Evolutionary conservation across 345 rosid genomes (phyloP).

Genomic region (Odontarrhena argentea): DNA sequence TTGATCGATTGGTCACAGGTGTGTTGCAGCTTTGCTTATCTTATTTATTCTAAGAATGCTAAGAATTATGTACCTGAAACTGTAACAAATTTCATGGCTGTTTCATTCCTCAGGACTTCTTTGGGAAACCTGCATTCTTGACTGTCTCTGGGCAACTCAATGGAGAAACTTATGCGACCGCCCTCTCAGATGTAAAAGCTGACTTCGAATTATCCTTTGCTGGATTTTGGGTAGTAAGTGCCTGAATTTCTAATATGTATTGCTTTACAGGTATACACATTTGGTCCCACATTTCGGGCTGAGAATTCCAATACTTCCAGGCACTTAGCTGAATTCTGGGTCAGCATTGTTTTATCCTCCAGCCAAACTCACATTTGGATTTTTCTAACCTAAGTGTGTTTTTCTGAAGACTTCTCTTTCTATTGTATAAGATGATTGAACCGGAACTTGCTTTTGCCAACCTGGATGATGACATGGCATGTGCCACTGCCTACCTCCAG

Average conservation of each 20-base stretch:
- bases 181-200: constrained; percentile 81
- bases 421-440: constrained; percentile 79
- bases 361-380: constrained; percentile 11
- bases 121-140: constrained; percentile 95
- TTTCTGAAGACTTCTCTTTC: constrained; percentile 30
- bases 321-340: constrained; percentile 99
- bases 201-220: constrained; percentile 25
- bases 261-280: constrained; percentile 74
- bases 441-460: constrained; percentile 99
- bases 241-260: background rate
- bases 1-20: constrained; percentile 93
- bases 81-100: constrained; percentile 18
- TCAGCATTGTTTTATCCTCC: constrained; percentile 38
- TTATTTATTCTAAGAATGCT: constrained; percentile 20
- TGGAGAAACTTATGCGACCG: constrained; percentile 96
- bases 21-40: constrained; percentile 34
- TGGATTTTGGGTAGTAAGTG: constrained; percentile 10
- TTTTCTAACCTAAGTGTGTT: constrained; percentile 17
- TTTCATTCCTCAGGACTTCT: constrained; percentile 68
- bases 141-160: constrained; percentile 98
- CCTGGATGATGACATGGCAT: constrained; percentile 96
- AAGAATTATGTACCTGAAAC: constrained; percentile 8
- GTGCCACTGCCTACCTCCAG: constrained; percentile 99
- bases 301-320: constrained; percentile 95
- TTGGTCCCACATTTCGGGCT: constrained; percentile 99